phyloP scores from a whole-genome alignment of 352 stramenopile genomes.

The Globisporangium cystogenes region DNA sequence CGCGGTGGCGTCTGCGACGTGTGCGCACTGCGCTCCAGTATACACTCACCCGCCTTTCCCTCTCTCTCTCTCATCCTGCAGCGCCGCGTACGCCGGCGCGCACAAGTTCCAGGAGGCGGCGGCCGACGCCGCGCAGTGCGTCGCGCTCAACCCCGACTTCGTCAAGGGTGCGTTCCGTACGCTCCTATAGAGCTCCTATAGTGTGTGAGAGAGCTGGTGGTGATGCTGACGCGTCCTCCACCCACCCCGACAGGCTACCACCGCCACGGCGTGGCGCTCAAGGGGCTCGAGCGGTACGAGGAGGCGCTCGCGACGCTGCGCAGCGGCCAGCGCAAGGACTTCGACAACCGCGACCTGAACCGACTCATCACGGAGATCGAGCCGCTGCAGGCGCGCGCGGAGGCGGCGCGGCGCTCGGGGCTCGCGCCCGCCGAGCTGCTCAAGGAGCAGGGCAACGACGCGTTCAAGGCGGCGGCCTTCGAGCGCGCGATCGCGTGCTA shows the following conservation, averaged over 20 bases:
- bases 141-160: constrained; percentile 90
- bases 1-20: background rate
- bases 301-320: constrained; percentile 74
- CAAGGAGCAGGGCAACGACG: constrained; percentile 93
- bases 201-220: too few relatives aligned
- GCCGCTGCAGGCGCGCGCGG: constrained; percentile 59
- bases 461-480: constrained; percentile 89
- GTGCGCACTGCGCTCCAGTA: background rate
- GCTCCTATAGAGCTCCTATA: constrained; percentile 2
- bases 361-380: constrained; percentile 78
- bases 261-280: constrained; percentile 90
- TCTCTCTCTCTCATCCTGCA: too few relatives aligned
- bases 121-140: constrained; percentile 84
- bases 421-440: constrained; percentile 84
- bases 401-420: constrained; percentile 56
- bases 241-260: constrained; percentile 87
- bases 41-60: background rate
- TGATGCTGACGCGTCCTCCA: too few relatives aligned
- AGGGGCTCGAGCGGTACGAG: constrained; percentile 78
- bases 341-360: constrained; percentile 84
- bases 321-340: constrained; percentile 69
- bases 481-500: constrained; percentile 92
- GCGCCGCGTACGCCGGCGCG: constrained; percentile 60
- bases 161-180: constrained; percentile 78
- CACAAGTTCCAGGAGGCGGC: constrained; percentile 81